phyloP scores from a whole-genome alignment of 225 moss, liverwort and hornwort species.

The Takakia lepidozioides region DNA sequence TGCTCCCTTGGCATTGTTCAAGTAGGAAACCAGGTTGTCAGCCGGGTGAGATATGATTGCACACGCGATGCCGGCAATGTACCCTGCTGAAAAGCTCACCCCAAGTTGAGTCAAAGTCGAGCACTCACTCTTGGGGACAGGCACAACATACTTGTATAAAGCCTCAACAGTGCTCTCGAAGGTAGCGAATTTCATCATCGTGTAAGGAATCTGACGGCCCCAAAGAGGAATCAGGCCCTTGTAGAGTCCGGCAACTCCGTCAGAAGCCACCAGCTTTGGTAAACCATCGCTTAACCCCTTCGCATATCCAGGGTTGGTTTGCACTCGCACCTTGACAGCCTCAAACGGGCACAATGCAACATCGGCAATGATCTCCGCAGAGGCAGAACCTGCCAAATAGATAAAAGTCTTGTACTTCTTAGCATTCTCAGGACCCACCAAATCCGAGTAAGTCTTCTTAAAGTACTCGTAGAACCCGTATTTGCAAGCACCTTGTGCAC shows the following conservation, averaged over 20 bases:
- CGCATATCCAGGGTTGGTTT: constrained; percentile 53
- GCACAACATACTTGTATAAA: constrained; percentile 60
- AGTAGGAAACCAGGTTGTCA: constrained; percentile 63
- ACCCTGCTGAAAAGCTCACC: constrained; percentile 61
- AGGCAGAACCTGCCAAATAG: constrained; percentile 48
- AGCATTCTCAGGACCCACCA: constrained; percentile 37
- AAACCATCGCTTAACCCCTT: constrained; percentile 43
- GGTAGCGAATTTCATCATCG: constrained; percentile 84
- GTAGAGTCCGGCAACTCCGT: constrained; percentile 57
- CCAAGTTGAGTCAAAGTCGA: constrained; percentile 43
- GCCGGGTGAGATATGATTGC: constrained; percentile 74
- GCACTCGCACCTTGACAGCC: constrained; percentile 61
- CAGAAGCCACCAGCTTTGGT: constrained; percentile 36
- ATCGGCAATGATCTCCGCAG: constrained; percentile 53
- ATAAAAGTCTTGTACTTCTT: constrained; percentile 54
- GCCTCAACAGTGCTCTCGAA: constrained; percentile 84
- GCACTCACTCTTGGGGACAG: constrained; percentile 55
- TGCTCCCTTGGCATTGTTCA: constrained; percentile 58
- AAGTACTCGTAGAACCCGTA: constrained; percentile 95
- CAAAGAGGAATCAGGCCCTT: constrained; percentile 67
- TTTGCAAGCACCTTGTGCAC: constrained; percentile 83
- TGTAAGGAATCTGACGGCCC: constrained; percentile 70
- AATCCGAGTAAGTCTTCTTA: constrained; percentile 78
- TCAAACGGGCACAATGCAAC: constrained; percentile 50
- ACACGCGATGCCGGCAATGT: constrained; percentile 66